A percentile compares a stretch with the other conserved stretches of the same genome.
Conservation (phyloP, 257 asterid genomes). For the Nicotiana obtusifolia region DNA sequence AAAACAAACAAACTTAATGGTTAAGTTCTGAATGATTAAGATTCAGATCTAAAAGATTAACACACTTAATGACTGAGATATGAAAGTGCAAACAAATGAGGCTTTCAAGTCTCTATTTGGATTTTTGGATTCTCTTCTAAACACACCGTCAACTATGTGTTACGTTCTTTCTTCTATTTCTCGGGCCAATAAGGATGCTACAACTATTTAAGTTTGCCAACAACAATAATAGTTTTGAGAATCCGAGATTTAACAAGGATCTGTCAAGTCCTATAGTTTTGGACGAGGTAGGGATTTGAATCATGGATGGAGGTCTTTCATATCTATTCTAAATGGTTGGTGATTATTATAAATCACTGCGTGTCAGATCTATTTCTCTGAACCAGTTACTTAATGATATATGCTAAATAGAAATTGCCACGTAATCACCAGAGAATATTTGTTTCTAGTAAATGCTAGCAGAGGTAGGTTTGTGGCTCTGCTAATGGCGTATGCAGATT, state of each 20-base stretch:
- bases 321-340: not conserved
- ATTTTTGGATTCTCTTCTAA: not conserved
- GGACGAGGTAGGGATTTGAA: not conserved
- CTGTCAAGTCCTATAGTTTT: not conserved
- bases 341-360: not conserved
- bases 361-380: not conserved
- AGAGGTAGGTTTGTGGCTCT: not conserved
- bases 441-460: not conserved
- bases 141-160: not conserved
- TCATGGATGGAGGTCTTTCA: not conserved
- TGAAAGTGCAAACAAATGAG: no score
- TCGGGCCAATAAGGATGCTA: not conserved
- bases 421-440: no score
- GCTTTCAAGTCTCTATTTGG: not conserved
- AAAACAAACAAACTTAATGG: no score
- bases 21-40: no score
- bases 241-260: not conserved
- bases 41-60: no score
- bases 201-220: no score
- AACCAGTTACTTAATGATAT: not conserved
- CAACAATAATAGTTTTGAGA: not conserved
- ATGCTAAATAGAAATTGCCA: not conserved
- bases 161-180: not conserved
- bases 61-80: no score
- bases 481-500: not conserved